A percentile compares a stretch with the other conserved stretches of the same genome.
phyloP scores from a whole-genome alignment of 495 filamentous ascomycete genomes.

The Daldinia grandis region DNA sequence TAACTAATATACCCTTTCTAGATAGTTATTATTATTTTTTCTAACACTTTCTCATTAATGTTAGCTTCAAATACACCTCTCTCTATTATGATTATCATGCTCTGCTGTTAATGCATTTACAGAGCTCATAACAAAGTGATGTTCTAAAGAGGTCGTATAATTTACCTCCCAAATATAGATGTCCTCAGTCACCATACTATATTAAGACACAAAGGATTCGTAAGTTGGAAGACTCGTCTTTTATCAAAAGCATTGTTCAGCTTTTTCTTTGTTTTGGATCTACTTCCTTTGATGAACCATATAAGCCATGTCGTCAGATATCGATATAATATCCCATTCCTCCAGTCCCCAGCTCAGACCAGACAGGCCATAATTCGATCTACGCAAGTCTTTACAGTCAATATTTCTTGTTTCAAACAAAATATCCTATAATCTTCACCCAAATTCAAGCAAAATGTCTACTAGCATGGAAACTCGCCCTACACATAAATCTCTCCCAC shows the following conservation, averaged over 20 bases:
- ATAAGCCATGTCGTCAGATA: background rate
- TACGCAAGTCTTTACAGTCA: background rate
- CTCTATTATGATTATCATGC: conserved; percentile 3
- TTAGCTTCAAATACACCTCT: conserved; percentile 32
- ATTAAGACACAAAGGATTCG: background rate
- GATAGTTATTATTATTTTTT: background rate
- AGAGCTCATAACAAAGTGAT: no score
- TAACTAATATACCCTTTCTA: conserved; percentile 15
- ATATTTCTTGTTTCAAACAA: no score
- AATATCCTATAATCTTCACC: background rate
- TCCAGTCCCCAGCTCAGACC: background rate
- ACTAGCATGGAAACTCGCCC: conserved; percentile 2
- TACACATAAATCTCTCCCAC: conserved; percentile 24
- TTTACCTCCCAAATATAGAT: background rate
- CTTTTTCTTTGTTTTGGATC: background rate
- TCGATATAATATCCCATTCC: background rate
- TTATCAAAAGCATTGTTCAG: background rate
- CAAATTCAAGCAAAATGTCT: conserved; percentile 7
- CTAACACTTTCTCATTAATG: conserved; percentile 6
- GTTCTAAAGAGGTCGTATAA: no score
- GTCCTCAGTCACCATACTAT: background rate
- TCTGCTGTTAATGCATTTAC: background rate
- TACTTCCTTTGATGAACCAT: background rate
- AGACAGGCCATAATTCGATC: background rate
- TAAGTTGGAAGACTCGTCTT: background rate